Conservation (phyloP, 2,329 filamentous ascomycete genomes). For the Trichoderma asperellum region DNA sequence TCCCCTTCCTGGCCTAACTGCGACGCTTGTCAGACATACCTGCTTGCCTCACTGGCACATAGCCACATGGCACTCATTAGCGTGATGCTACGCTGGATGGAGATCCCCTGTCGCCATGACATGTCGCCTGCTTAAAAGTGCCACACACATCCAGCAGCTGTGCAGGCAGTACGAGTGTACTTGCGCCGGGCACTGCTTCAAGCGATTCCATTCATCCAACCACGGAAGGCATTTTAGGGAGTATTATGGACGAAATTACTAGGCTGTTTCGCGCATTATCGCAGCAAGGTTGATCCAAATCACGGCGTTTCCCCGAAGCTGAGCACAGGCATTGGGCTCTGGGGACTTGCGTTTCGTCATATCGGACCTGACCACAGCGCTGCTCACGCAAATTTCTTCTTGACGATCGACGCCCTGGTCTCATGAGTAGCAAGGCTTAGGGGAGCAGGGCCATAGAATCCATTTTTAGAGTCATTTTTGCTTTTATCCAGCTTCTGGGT, state of each 20-base stretch:
- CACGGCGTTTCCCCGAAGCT: not conserved
- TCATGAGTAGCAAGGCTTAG: constrained; percentile 2
- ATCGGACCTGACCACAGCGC: not conserved
- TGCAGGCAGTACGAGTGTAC: not conserved
- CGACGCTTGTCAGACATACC: constrained; percentile 21
- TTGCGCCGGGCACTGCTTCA: not conserved
- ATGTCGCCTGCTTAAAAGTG: constrained; percentile 4
- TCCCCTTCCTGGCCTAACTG: constrained; percentile 25
- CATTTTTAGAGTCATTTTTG: constrained; percentile 1
- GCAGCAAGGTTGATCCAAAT: not conserved
- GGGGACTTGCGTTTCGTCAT: not conserved
- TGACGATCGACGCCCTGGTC: constrained; percentile 9
- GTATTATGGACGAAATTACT: not conserved
- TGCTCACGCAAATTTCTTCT: constrained; percentile 12
- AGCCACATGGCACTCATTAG: constrained; percentile 25
- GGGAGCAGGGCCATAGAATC: not conserved
- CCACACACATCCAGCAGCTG: constrained; percentile 1
- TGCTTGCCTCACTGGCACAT: constrained; percentile 23
- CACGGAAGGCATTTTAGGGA: not conserved
- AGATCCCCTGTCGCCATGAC: constrained; percentile 17
- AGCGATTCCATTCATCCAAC: not conserved
- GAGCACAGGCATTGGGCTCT: not conserved
- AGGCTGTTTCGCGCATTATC: not conserved
- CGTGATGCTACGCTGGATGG: constrained; percentile 20
- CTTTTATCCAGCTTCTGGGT: constrained; percentile 11